phyloP scores from a whole-genome alignment of 129 eudicot genomes.

The Centaurea solstitialis region DNA sequence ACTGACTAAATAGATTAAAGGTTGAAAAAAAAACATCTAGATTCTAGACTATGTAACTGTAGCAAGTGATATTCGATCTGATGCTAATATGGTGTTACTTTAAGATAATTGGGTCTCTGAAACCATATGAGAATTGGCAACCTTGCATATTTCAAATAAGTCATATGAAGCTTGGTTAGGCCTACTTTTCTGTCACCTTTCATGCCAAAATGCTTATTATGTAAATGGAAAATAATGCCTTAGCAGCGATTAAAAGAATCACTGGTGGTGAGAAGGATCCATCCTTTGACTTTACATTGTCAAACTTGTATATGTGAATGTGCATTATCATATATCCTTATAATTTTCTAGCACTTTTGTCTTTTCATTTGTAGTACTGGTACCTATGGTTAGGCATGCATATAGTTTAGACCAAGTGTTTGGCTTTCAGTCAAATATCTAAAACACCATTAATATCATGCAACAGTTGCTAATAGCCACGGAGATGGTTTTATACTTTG shows the following conservation, averaged over 20 bases:
- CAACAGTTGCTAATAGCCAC: too few relatives aligned
- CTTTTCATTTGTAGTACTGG: not conserved
- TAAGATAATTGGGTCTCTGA: too few relatives aligned
- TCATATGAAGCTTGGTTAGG: not conserved
- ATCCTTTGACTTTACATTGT: not conserved
- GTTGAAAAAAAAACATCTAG: not conserved
- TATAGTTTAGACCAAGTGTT: not conserved
- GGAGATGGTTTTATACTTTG: not conserved
- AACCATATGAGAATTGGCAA: not conserved
- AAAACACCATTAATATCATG: not conserved
- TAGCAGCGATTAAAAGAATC: not conserved
- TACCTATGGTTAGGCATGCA: not conserved
- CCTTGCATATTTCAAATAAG: not conserved
- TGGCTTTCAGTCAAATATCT: not conserved
- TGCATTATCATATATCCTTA: not conserved
- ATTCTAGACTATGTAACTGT: not conserved
- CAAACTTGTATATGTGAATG: not conserved
- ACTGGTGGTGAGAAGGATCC: too few relatives aligned
- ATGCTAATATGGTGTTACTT: not conserved
- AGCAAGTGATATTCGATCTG: too few relatives aligned
- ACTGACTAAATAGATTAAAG: not conserved
- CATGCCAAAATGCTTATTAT: not conserved
- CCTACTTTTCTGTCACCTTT: not conserved
- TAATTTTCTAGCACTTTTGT: not conserved
- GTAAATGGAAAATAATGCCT: not conserved